Conservation (phyloP, 2,329 filamentous ascomycete species). For the Clonostachys chloroleuca region DNA sequence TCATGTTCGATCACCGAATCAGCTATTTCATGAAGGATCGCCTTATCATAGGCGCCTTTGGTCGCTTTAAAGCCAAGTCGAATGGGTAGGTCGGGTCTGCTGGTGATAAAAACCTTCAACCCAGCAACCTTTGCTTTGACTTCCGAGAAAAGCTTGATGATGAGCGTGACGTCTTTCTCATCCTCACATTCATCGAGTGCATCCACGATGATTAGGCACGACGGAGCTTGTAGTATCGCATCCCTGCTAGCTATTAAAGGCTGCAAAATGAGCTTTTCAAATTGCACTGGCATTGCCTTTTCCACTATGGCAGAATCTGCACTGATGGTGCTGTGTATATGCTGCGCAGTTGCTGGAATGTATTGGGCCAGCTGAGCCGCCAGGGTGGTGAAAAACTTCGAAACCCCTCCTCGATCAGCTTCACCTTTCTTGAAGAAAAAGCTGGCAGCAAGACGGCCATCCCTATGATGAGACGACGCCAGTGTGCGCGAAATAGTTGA, state of each 20-base stretch:
- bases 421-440: conserved; percentile 8
- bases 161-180: background rate
- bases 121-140: background rate
- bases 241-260: background rate
- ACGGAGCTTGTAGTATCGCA: background rate
- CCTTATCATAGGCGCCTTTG: conserved; percentile 17
- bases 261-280: background rate
- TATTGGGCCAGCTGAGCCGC: background rate
- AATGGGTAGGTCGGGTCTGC: conserved; percentile 27
- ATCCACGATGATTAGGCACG: background rate
- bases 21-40: conserved; percentile 25
- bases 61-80: conserved; percentile 23
- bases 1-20: conserved; percentile 21
- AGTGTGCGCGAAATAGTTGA: conserved; percentile 1
- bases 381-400: background rate
- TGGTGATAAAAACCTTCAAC: conserved; percentile 29
- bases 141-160: conserved; percentile 1
- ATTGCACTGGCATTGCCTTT: conserved; percentile 5
- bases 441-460: background rate
- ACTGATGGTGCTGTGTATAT: background rate
- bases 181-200: background rate
- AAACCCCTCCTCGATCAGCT: background rate
- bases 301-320: background rate
- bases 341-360: background rate
- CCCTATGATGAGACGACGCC: background rate